Conservation (phyloP, 2,329 filamentous ascomycete species). For the Colletotrichum siamense region DNA sequence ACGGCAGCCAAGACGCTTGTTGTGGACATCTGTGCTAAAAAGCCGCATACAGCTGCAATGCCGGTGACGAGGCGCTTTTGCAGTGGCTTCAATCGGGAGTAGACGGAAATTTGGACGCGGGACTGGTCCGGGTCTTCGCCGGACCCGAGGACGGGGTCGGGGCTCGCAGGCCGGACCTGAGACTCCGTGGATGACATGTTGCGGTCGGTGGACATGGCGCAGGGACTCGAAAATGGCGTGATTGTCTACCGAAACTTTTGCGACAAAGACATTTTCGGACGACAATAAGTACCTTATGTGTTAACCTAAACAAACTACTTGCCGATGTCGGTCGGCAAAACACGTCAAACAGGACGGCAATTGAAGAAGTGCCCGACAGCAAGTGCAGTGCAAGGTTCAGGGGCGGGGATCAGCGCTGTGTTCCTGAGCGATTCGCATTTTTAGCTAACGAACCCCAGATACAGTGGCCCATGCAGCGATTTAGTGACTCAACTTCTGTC, state of each 20-base stretch:
- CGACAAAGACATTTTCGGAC: neutral
- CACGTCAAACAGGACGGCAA: neutral
- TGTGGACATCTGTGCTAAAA: conserved; percentile 76
- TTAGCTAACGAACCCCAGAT: neutral
- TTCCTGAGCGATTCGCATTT: neutral
- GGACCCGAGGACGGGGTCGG: neutral
- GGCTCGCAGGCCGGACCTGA: neutral
- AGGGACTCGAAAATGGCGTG: neutral
- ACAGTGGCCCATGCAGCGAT: neutral
- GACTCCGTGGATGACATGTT: neutral
- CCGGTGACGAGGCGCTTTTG: conserved; percentile 14
- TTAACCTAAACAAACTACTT: neutral
- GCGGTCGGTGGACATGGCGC: neutral
- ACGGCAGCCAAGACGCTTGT: conserved; percentile 76
- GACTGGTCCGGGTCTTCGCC: neutral
- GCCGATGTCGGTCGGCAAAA: neutral
- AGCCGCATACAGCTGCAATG: conserved; percentile 49
- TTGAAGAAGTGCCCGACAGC: neutral
- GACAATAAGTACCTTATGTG: neutral
- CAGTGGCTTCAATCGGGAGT: neutral
- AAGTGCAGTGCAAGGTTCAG: neutral
- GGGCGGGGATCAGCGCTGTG: neutral
- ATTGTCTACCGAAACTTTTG: neutral
- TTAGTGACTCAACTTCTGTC: neutral
- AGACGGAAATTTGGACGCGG: neutral